Conservation (phyloP, 2,329 filamentous ascomycete genomes). For the Pseudopyrenochaeta lycopersici region DNA sequence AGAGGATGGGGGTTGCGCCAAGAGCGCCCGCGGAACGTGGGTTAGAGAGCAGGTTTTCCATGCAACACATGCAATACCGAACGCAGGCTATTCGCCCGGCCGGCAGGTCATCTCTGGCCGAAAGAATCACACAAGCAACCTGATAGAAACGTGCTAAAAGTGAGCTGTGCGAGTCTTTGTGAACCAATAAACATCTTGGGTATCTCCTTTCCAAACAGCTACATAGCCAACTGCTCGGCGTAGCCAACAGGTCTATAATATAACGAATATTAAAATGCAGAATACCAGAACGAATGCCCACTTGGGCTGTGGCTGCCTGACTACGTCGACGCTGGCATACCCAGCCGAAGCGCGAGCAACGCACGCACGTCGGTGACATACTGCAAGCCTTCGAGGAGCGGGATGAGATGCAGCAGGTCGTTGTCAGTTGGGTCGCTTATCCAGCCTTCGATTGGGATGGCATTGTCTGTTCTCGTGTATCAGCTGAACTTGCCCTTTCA, state of each 20-base stretch:
- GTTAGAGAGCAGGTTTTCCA: conserved; percentile 20
- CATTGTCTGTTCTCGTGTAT: conserved; percentile 75
- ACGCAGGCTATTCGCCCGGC: conserved; percentile 5
- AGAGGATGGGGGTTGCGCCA: conserved; percentile 11
- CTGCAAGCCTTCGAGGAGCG: conserved; percentile 90
- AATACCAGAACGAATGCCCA: conserved; percentile 19
- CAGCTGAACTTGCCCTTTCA: conserved; percentile 13
- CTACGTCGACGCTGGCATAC: conserved; percentile 64
- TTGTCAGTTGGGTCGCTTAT: conserved; percentile 98
- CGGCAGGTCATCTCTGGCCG: conserved; percentile 12
- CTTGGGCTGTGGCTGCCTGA: conserved; percentile 19
- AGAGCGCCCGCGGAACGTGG: conserved; percentile 19
- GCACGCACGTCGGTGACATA: conserved; percentile 96
- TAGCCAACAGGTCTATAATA: conserved; percentile 41
- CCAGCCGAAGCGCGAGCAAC: conserved; percentile 85
- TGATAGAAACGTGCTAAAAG: conserved; percentile 16
- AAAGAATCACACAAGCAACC: conserved; percentile 27
- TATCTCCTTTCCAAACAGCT: conserved; percentile 45
- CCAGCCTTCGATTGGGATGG: conserved; percentile 98
- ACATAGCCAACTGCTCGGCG: conserved; percentile 30
- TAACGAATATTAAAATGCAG: conserved; percentile 39
- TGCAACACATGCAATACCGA: conserved; percentile 13
- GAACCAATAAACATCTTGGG: conserved; percentile 38
- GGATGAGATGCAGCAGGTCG: conserved; percentile 90
- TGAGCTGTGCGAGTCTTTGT: conserved; percentile 2